phyloP scores from a whole-genome alignment of 108 stramenopile species.

The Fragilariopsis cylindrus region DNA sequence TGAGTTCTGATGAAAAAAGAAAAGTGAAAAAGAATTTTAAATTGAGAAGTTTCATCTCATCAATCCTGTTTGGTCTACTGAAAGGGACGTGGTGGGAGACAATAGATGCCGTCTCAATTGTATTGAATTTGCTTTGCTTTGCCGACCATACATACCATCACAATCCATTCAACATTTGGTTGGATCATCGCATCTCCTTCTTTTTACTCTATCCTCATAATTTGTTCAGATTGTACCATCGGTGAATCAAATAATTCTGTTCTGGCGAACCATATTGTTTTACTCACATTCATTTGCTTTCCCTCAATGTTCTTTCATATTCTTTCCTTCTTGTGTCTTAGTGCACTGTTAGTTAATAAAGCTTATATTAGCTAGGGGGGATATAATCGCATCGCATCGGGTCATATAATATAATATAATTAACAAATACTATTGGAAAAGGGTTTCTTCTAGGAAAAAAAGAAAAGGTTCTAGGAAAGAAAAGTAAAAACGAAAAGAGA shows the following conservation, averaged over 20 bases:
- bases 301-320: not conserved
- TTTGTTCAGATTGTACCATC: too few species aligned
- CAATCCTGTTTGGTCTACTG: too few species aligned
- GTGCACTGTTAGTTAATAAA: not conserved
- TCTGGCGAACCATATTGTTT: not conserved
- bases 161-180: too few species aligned
- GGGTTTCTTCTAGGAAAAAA: not conserved
- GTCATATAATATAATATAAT: not conserved
- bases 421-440: not conserved
- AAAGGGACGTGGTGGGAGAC: too few species aligned
- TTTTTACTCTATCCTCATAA: too few species aligned
- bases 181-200: too few species aligned
- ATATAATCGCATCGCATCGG: not conserved
- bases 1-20: not conserved
- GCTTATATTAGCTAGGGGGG: slow-evolving; percentile 3
- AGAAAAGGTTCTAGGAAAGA: not conserved
- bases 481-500: not conserved
- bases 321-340: not conserved
- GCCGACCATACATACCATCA: too few species aligned
- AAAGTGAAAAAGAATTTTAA: too few species aligned
- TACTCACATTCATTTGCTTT: not conserved
- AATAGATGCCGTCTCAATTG: too few species aligned
- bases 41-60: too few species aligned
- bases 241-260: not conserved
- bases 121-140: too few species aligned